phyloP scores from a whole-genome alignment of 371 early-diverging fungal species.

The Rhizomucor miehei region DNA sequence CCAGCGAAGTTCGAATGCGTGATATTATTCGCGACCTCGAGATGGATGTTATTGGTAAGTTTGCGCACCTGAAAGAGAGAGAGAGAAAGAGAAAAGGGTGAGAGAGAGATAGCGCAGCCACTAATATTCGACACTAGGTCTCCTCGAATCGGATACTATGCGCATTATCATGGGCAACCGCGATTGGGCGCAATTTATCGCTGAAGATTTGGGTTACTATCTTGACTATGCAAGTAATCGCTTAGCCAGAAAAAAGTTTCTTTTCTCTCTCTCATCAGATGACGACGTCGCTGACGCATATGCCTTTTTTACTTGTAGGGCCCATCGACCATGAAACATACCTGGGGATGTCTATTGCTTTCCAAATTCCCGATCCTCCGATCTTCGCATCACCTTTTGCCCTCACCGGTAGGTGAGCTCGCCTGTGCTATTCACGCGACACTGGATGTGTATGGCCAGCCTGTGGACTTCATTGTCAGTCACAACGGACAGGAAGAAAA shows the following conservation, averaged over 20 bases:
- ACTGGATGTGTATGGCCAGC: constrained; percentile 75
- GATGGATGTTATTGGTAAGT: constrained; percentile 74
- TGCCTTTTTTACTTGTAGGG: constrained; percentile 39
- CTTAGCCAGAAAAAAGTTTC: too few relatives aligned
- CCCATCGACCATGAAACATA: constrained; percentile 81
- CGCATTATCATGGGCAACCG: constrained; percentile 87
- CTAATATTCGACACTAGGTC: constrained; percentile 30
- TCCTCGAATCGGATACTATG: constrained; percentile 78
- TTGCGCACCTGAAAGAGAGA: background rate
- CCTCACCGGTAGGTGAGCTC: constrained; percentile 80
- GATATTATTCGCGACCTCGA: constrained; percentile 75
- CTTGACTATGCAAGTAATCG: constrained; percentile 63
- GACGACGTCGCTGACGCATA: background rate
- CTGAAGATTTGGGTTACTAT: constrained; percentile 75
- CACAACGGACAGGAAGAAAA: constrained; percentile 88
- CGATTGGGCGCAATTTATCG: constrained; percentile 79
- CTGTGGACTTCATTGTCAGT: constrained; percentile 79
- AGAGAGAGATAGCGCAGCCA: background rate
- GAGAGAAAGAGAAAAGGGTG: constrained; percentile 1
- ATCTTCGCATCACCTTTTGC: constrained; percentile 73
- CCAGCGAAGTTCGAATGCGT: constrained; percentile 71
- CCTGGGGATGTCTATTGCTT: constrained; percentile 85
- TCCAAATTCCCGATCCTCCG: constrained; percentile 80
- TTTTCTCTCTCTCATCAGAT: constrained; percentile 1
- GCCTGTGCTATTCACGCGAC: constrained; percentile 88